Base-by-base conservation (phyloP, 2,329 filamentous ascomycete genomes). In the Fusarium marasasianum region DNA sequence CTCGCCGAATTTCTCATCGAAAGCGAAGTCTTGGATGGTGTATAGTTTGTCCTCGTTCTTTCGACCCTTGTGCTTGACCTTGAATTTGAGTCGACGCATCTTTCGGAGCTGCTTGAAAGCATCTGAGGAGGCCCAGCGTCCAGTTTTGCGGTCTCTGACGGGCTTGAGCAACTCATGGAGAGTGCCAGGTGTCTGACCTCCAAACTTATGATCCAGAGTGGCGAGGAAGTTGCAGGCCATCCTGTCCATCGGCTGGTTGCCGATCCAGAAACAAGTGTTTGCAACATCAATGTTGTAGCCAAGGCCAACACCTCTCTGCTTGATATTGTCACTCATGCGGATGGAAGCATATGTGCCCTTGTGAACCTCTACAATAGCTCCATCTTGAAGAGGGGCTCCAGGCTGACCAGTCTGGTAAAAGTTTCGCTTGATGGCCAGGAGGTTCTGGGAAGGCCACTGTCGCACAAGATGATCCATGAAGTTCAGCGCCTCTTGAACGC, bases 341-440 rank as follows among this genome's bases (percentile, higher is more conserved):
- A 98, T 91, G 0, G 95, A 95, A 15, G 94, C 91, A 77, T 98
- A 98, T 9, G 95, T 92, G 37, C 96, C 96, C 80, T 97, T 98
- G 84, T 94, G 91, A 1, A 94, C 94, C 78, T 95, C 91, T 6
- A 96, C 63, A 87, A 90, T 63, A n/a, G 78, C 76, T 22, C 77
- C 80, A 29, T 87, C 84, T 40, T 91, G 88, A n/a, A 98, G 87
- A 8, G 86, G 82, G 12, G 80, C 82, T 1, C 85, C 82, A 29
- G 86, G 79, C 5, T 87, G 87, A 2, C 84, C 76, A 3, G 84
- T 83, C 44, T 90, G 85, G 82, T 97, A 98, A 80, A 98, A 97
- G 13, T 92, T 94, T 18, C 95, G 91, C 81, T 94, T 96, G 82
- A 98, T 93, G 0, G 90, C 83, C 0, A 92, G 86, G 77, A 94